Base-by-base conservation (phyloP, 257 asterid genomes). In the Scutellaria minor region DNA sequence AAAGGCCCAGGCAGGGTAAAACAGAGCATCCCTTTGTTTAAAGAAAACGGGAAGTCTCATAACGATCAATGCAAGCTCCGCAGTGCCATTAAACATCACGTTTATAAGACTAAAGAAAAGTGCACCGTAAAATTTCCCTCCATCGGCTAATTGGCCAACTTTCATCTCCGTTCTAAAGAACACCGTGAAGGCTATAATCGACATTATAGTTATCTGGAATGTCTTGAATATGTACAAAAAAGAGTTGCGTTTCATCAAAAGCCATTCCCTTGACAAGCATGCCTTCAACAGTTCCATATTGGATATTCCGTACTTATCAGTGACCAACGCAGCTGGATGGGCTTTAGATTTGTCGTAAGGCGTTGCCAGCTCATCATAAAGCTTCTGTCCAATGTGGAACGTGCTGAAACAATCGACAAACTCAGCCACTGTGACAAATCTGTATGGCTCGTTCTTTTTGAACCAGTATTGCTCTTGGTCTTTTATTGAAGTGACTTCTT, bases 1-100 rank as follows among this genome's bases (percentile, higher is more conserved):
- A 64, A 93, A 93, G 1, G 98, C 98, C 98, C 98, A 93, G 51
- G 98, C 94, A 8, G 98, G 98, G 81, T 73, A 93, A 83, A 93
- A 89, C 46, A 89, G 80, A 70, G 91, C 89, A 69, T 91, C 96
- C 75, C 98, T 77, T 66, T 93, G 98, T 77, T 91, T 91, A 61
- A 87, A 93, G 87, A 90, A 93, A 63, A 90, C 96, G 0, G 98
- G 98, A 78, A 93, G 96, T 76, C 98, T 82, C 58, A 84, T 54
- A 62, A 89, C 72, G 5, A 89, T 89, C 70, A 93, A 70, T 8
- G 95, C 97, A 63, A 91, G 89, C 85, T 93, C 98, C 7, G 94
- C 90, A 5, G 94, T 85, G 60, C 98, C 97, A 72, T 91, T 91
- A 64, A 93, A 93, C 97, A 93, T 93, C 82, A 93, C 92, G 73